Evolutionary conservation across 1,284 basidiomycete species (phyloP).

Genomic region (Ustilago xerochloae): DNA sequence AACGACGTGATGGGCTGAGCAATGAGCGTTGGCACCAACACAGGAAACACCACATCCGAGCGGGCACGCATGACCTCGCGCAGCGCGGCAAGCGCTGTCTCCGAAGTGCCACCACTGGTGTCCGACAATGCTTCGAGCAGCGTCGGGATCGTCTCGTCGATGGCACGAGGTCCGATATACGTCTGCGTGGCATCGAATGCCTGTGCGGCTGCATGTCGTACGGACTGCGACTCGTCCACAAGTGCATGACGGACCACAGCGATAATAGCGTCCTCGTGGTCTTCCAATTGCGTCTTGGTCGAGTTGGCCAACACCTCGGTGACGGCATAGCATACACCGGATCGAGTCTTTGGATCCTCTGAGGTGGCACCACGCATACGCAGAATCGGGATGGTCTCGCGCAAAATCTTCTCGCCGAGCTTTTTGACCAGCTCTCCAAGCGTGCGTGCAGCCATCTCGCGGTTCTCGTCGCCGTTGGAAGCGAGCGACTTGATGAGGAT

Average conservation of each 20-base stretch:
- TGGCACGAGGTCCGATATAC: conserved; percentile 86
- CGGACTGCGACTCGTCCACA: conserved; percentile 86
- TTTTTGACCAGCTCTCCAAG: conserved; percentile 86
- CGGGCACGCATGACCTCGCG: conserved; percentile 77
- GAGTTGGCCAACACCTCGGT: conserved; percentile 91
- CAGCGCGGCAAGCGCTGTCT: conserved; percentile 89
- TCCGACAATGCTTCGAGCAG: conserved; percentile 82
- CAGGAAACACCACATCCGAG: conserved; percentile 86
- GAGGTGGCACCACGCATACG: conserved; percentile 75
- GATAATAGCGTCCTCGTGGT: conserved; percentile 90
- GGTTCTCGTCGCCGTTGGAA: conserved; percentile 82
- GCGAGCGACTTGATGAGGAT: conserved; percentile 80
- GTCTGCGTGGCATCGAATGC: conserved; percentile 95
- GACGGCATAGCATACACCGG: conserved; percentile 88
- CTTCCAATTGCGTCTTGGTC: conserved; percentile 84
- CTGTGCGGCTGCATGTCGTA: conserved; percentile 90
- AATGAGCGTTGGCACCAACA: conserved; percentile 93
- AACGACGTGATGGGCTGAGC: conserved; percentile 90
- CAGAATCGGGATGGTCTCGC: conserved; percentile 83
- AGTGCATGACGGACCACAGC: conserved; percentile 79
- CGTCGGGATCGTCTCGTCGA: conserved; percentile 96
- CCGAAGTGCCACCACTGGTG: conserved; percentile 77
- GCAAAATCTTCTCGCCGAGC: conserved; percentile 91
- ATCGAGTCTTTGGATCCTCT: conserved; percentile 79
- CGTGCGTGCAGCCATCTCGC: conserved; percentile 77